These are phyloP conservation scores for Canna indica DNA, from an alignment of 176 grass and related monocot genomes.

Conservation along the genomic window DNA sequence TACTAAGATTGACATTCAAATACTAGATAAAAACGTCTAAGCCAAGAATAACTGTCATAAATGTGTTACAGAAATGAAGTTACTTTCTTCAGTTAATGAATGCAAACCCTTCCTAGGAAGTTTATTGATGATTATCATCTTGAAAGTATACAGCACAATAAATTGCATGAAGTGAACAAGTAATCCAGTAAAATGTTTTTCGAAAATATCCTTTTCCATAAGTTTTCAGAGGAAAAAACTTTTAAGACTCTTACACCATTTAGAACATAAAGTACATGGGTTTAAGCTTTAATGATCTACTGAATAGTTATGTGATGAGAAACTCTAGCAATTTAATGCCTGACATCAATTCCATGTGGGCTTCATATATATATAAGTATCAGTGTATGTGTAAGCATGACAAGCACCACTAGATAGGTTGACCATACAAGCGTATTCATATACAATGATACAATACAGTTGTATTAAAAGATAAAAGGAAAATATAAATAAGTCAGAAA, in stretches of 20 bases:
- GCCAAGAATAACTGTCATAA: background rate
- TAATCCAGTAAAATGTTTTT: background rate
- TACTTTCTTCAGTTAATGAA: background rate
- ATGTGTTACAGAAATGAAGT: background rate
- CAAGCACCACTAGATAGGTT: background rate
- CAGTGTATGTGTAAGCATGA: background rate
- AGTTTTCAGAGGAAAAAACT: background rate
- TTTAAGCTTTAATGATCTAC: background rate
- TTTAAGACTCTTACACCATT: background rate
- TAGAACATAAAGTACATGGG: background rate
- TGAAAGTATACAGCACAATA: background rate
- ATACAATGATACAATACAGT: background rate
- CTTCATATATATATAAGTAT: background rate
- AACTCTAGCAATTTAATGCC: background rate
- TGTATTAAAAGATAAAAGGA: background rate
- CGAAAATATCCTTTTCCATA: background rate
- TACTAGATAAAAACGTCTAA: background rate
- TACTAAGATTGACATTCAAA: background rate
- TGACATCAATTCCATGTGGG: background rate
- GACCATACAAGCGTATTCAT: background rate
- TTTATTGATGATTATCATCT: background rate
- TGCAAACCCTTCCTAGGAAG: no score
- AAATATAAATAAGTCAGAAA: background rate
- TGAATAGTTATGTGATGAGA: background rate
- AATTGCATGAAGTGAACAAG: background rate